Conservation (phyloP, 2,329 filamentous ascomycete genomes). For the Metarhizium anisopliae region DNA sequence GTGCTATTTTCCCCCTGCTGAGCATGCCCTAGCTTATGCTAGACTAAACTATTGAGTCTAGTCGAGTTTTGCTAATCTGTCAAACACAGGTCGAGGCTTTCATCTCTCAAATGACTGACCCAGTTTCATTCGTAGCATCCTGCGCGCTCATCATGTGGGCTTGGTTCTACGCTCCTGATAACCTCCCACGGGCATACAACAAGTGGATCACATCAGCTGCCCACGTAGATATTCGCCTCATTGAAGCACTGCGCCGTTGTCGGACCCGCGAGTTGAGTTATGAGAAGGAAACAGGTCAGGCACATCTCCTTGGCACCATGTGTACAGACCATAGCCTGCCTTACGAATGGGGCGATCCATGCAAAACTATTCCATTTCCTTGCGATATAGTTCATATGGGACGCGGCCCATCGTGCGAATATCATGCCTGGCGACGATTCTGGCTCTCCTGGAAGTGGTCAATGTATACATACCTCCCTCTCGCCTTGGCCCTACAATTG, state of each 20-base stretch:
- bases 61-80: background rate
- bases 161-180: slow-evolving; percentile 69
- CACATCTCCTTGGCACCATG: slow-evolving; percentile 59
- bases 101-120: slow-evolving; percentile 42
- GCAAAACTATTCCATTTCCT: slow-evolving; percentile 60
- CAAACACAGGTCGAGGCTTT: slow-evolving; percentile 20
- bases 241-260: slow-evolving; percentile 63
- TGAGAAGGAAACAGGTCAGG: slow-evolving; percentile 63
- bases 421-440: slow-evolving; percentile 62
- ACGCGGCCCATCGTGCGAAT: slow-evolving; percentile 62
- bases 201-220: slow-evolving; percentile 76
- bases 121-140: slow-evolving; percentile 62
- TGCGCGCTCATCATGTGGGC: slow-evolving; percentile 78
- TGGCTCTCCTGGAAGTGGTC: slow-evolving; percentile 62
- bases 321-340: slow-evolving; percentile 64
- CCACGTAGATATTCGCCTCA: slow-evolving; percentile 63
- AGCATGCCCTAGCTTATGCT: background rate
- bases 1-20: background rate
- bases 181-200: slow-evolving; percentile 64
- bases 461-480: slow-evolving; percentile 66
- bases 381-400: slow-evolving; percentile 83
- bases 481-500: slow-evolving; percentile 59
- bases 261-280: slow-evolving; percentile 58
- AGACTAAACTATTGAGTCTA: background rate
- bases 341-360: slow-evolving; percentile 63